A percentile compares a stretch with the other conserved stretches of the same genome.
phyloP scores from a whole-genome alignment of 2,329 filamentous ascomycete species.

The Paecilomyces variotii region DNA sequence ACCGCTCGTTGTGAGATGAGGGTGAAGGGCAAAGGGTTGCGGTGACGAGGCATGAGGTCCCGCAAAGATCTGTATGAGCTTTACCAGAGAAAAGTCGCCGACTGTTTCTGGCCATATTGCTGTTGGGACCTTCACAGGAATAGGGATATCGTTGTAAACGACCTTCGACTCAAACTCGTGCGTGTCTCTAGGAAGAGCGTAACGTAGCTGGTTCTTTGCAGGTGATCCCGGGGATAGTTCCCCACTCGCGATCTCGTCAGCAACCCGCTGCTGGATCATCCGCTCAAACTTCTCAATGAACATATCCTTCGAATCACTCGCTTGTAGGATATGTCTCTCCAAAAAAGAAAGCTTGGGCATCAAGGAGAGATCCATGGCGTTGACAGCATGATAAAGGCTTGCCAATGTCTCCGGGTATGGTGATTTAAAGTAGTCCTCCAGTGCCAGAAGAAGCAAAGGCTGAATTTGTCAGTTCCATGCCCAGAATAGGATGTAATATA shows the following conservation, averaged over 20 bases:
- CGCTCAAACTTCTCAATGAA: conserved; percentile 97
- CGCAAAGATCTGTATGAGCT: conserved; percentile 91
- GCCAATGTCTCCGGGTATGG: conserved; percentile 82
- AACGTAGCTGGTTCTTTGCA: conserved; percentile 57
- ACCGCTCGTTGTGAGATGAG: conserved; percentile 89
- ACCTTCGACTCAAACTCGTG: conserved; percentile 97
- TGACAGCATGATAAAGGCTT: conserved; percentile 84
- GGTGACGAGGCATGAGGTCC: conserved; percentile 72
- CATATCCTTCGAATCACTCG: conserved; percentile 88
- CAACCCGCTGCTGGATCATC: conserved; percentile 78
- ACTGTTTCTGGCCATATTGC: conserved; percentile 92
- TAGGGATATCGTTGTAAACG: conserved; percentile 91
- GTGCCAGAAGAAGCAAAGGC: conserved; percentile 79
- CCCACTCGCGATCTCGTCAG: conserved; percentile 45
- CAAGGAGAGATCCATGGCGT: conserved; percentile 90
- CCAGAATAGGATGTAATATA: conserved; percentile 2
- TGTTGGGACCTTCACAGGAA: conserved; percentile 92
- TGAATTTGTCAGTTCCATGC: conserved; percentile 27
- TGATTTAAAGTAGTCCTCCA: conserved; percentile 95
- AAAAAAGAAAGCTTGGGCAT: conserved; percentile 79
- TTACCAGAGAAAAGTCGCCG: conserved; percentile 94
- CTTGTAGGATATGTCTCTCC: conserved; percentile 78
- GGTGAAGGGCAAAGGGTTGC: conserved; percentile 76
- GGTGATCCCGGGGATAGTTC: conserved; percentile 29
- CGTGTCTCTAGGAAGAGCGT: conserved; percentile 80